Evolutionary conservation across 768 basidiomycete species (phyloP).

Genomic region (Podaxis carcinomalis): DNA sequence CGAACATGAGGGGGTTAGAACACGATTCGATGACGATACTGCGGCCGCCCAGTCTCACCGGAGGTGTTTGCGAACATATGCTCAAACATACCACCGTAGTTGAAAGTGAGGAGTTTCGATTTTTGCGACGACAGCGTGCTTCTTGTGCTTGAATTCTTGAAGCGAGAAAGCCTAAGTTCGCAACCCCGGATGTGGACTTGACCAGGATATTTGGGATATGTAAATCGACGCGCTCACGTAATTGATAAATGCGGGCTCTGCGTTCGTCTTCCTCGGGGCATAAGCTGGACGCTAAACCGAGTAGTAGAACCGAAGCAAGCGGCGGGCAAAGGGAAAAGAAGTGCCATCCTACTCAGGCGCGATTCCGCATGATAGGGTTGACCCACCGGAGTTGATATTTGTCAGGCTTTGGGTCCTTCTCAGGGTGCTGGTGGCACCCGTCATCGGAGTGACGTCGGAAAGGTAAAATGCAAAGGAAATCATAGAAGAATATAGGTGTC

Average conservation of each 20-base stretch:
- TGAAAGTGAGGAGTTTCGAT: background rate
- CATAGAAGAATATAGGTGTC: background rate
- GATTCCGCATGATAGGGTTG: background rate
- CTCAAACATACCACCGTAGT: background rate
- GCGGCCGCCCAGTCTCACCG: constrained; percentile 1
- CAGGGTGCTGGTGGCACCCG: background rate
- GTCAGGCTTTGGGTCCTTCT: background rate
- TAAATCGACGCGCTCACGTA: background rate
- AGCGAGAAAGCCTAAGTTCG: background rate
- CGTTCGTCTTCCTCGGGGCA: background rate
- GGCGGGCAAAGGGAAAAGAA: background rate
- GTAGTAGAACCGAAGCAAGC: background rate
- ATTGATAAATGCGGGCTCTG: background rate
- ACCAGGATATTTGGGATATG: background rate
- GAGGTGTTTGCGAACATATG: background rate
- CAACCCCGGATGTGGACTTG: constrained; percentile 1
- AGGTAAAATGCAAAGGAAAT: background rate
- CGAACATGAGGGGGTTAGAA: constrained; percentile 10
- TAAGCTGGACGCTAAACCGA: background rate
- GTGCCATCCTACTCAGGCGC: background rate
- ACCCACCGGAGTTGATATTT: background rate
- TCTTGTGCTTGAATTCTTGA: background rate
- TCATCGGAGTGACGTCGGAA: background rate
- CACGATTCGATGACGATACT: constrained; percentile 3
- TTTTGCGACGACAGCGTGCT: constrained; percentile 1